A percentile compares a stretch with the other conserved stretches of the same genome.
Conservation (phyloP, 2,329 filamentous ascomycete species). For the Hirsutella minnesotensis region DNA sequence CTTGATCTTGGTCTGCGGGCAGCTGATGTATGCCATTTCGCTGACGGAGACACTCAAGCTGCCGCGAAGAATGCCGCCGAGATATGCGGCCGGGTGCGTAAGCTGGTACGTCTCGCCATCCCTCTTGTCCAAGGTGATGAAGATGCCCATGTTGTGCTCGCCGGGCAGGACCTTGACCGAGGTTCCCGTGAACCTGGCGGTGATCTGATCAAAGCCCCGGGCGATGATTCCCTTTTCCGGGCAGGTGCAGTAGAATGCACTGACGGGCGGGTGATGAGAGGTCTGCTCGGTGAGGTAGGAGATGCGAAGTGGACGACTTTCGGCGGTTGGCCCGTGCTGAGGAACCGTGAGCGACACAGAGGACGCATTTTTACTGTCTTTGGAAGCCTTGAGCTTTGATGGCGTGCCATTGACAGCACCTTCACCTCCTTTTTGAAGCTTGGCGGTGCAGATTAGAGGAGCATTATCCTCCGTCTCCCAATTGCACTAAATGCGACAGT, state of each 20-base stretch:
- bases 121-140: slow-evolving; percentile 70
- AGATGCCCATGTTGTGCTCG: slow-evolving; percentile 91
- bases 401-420: slow-evolving; percentile 28
- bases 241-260: slow-evolving; percentile 88
- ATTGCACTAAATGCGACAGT: slow-evolving; percentile 52
- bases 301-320: slow-evolving; percentile 54
- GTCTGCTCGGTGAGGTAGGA: slow-evolving; percentile 97
- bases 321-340: slow-evolving; percentile 30
- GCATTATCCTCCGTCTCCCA: slow-evolving; percentile 83
- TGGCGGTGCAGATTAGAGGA: slow-evolving; percentile 47
- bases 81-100: slow-evolving; percentile 84
- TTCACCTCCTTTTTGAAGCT: slow-evolving; percentile 21
- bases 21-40: slow-evolving; percentile 79
- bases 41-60: slow-evolving; percentile 84
- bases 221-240: slow-evolving; percentile 82
- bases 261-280: slow-evolving; percentile 93
- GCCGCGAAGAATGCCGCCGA: slow-evolving; percentile 79
- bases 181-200: slow-evolving; percentile 94
- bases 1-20: slow-evolving; percentile 82
- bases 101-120: slow-evolving; percentile 88
- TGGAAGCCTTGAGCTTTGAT: slow-evolving; percentile 35
- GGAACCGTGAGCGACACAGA: slow-evolving; percentile 39
- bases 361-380: slow-evolving; percentile 32
- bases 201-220: slow-evolving; percentile 88
- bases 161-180: slow-evolving; percentile 85